These are phyloP conservation scores for Marasmius oreades DNA, from an alignment of 1,284 basidiomycete species.

Conservation along the genomic window DNA sequence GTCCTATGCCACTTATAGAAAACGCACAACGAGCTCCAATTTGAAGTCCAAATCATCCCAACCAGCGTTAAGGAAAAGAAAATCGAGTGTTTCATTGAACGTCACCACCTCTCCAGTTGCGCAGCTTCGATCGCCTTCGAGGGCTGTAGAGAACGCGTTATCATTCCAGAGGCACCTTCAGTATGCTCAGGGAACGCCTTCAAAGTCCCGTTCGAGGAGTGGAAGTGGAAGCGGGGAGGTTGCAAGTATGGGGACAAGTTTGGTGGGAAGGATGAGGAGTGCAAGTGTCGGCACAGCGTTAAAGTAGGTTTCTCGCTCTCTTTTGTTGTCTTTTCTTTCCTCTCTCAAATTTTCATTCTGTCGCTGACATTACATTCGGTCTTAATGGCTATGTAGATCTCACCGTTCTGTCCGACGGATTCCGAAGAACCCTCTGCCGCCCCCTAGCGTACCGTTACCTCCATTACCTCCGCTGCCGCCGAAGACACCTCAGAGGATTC, in stretches of 20 bases:
- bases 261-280: slow-evolving; percentile 44
- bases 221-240: slow-evolving; percentile 32
- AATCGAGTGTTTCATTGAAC: slow-evolving; percentile 54
- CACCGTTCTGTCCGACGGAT: neutral
- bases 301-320: slow-evolving; percentile 27
- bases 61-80: slow-evolving; percentile 10
- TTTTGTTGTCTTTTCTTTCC: no score
- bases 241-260: slow-evolving; percentile 31
- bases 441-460: slow-evolving; percentile 5
- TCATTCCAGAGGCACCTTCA: slow-evolving; percentile 34
- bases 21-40: no score
- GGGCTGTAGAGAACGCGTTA: slow-evolving; percentile 42
- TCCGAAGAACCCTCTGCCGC: slow-evolving; percentile 5
- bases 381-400: slow-evolving; percentile 1
- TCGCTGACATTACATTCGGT: no score
- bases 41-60: no score
- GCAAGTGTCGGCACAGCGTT: slow-evolving; percentile 38
- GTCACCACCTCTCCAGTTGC: slow-evolving; percentile 42
- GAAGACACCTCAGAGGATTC: neutral
- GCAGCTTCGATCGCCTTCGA: slow-evolving; percentile 46
- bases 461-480: slow-evolving; percentile 5
- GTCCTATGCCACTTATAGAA: no score
- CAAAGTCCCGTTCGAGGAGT: slow-evolving; percentile 36
- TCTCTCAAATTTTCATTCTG: no score
- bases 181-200: slow-evolving; percentile 23